Base-by-base conservation (phyloP, 805 yeast genomes). In the Priceomyces carsonii region DNA sequence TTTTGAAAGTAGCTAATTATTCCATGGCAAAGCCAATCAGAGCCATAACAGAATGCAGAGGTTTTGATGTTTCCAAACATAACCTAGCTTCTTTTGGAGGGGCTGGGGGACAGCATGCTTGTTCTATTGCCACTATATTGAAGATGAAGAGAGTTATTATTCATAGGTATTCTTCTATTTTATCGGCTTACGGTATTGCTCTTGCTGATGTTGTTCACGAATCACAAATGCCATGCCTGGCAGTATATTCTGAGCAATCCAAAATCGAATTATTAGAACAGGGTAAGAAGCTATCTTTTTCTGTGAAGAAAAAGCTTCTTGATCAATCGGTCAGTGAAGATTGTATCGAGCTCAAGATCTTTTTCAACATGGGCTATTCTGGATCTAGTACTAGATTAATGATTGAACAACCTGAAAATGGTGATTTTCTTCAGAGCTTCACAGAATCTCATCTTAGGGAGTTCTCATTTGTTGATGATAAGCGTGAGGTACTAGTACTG, bases 51-150 rank as follows among this genome's bases (percentile, higher is more conserved):
- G 96, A 87, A 54, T 86, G 91, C 2, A 85, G 80, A 51, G 96
- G 96, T 4, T 79, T 80, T 51, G 70, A 76, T 26, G 71, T 80
- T 0, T 55, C 83, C 7, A 65, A 73, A 8, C 95, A 88, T 55
- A 64, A 82, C 39, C 61, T 88, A 40, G 95, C 89, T 1, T 75
- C 91, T 2, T 88, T 88, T 61, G 96, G 96, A 30, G 96, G 96
- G 31, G 95, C 95, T 18, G 96, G 96, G 35, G 96, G 96, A 6
- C 96, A 88, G 60, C 90, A 85, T 58, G 90, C 93, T 2, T 80
- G 77, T 32, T 80, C 85, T 7, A 80, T 88, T 22, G 95, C 95
- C 1, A 70, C 76, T 38, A 71, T 75, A 17, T 66, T 88, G 42
- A 89, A 89, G 6, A 83, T 88, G 31, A 56, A 67, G 8, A 75